A percentile compares a stretch with the other conserved stretches of the same genome.
These are phyloP conservation scores for Casuarina equisetifolia DNA, from an alignment of 306 rosid genomes.

Conservation along the genomic window DNA sequence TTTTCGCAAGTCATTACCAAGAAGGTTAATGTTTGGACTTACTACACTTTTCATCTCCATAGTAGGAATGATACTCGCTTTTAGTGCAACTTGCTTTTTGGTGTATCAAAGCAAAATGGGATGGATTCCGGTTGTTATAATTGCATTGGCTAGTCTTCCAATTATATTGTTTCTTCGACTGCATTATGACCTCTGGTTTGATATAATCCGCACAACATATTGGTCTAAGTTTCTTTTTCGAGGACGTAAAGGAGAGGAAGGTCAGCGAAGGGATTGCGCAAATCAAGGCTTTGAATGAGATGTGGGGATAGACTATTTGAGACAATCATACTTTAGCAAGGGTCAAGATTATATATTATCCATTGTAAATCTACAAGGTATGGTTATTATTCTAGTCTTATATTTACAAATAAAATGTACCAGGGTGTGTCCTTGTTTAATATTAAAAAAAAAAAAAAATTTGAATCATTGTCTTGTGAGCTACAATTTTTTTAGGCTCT, in stretches of 20 bases:
- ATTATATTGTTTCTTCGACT: slow-evolving; percentile 32
- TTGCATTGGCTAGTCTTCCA: slow-evolving; percentile 34
- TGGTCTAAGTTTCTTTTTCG: slow-evolving; percentile 35
- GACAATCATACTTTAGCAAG: too few relatives aligned
- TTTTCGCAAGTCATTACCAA: slow-evolving; percentile 41
- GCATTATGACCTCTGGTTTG: slow-evolving; percentile 39
- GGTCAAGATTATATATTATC: too few relatives aligned
- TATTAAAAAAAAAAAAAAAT: too few relatives aligned
- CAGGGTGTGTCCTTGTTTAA: too few relatives aligned
- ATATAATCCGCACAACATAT: slow-evolving; percentile 38
- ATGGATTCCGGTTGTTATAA: slow-evolving; percentile 39
- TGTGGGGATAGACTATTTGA: too few relatives aligned
- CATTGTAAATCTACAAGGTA: too few relatives aligned
- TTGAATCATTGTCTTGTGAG: too few relatives aligned
- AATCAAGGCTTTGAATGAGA: too few relatives aligned
- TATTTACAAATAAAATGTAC: too few relatives aligned
- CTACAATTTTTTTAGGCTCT: too few relatives aligned
- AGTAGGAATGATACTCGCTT: slow-evolving; percentile 47
- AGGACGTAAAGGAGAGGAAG: slow-evolving; percentile 16
- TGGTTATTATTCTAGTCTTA: too few relatives aligned
- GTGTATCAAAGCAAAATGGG: slow-evolving; percentile 14
- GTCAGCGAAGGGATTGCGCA: too few relatives aligned
- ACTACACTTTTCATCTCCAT: slow-evolving; percentile 44
- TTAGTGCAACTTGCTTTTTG: slow-evolving; percentile 25
- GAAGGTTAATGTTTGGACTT: slow-evolving; percentile 19